Evolutionary conservation across 1,284 basidiomycete genomes (phyloP), one percentile per base, ranked within the genome.

Genomic region (Schizophyllum commune): DNA sequence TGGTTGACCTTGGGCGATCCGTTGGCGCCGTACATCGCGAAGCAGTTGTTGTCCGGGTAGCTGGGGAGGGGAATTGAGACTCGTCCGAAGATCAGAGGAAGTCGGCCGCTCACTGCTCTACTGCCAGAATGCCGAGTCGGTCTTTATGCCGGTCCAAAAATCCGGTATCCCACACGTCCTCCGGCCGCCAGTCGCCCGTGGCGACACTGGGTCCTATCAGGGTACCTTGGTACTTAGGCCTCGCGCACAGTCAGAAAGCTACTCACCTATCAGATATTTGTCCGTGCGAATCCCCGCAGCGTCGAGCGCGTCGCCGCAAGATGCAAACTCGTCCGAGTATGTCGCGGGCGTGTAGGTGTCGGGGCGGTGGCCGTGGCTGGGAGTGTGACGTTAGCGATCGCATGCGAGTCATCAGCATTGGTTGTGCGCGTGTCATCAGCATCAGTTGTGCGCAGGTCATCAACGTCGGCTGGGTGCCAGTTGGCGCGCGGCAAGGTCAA

Each of bases 1-100:
- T 79, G 72, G 55, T 59, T 52, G 34, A 62, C 57, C 5, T 11
- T 17, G 2, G 65, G 70, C 9, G 72, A 64, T 0, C 69, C 65
- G 54, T 82, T 83, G 1, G 70, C 65, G n/a, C 74, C 72, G 64
- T 75, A 84, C 63, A 79, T 71, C 22, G 84, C 80, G 55, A 77
- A 76, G 70, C 88, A 90, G 66, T 90, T 91, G 74, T 86, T 80
- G 5, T 75, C 75, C 1, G 82, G 85, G 68, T 88, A 88, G 64
- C 79, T 79, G 67, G 39, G 27, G 3, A 61, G 19, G 58, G 39
- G 54, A 55, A 59, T 65, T 66, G 54, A n/a, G 47, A 21, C 53
- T 27, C 22, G 53, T 4, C 21, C 61, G 7, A 20, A 9, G 6
- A 32, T 22, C 20, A 39, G 34, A 27, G 60, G 52, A 52, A 22